These are phyloP conservation scores for Aspergillus viridinutans DNA, from an alignment of 2,329 filamentous ascomycete species.

Conservation along the genomic window DNA sequence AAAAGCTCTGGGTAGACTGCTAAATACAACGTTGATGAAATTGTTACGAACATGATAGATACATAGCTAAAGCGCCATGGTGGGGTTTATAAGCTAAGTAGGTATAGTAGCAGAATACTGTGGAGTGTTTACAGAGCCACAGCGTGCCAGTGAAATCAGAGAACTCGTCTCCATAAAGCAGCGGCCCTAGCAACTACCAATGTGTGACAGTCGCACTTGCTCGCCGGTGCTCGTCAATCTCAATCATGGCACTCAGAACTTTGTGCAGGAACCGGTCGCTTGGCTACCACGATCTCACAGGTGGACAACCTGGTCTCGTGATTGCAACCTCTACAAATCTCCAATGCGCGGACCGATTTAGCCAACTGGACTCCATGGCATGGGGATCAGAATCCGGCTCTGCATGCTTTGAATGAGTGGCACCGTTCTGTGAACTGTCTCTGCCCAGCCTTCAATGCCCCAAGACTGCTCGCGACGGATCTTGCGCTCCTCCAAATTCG, in stretches of 20 bases:
- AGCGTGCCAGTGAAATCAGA: neutral
- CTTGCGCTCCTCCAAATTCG: slow-evolving; percentile 90
- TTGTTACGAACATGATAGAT: neutral
- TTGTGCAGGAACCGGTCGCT: neutral
- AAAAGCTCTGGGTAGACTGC: neutral
- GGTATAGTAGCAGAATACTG: neutral
- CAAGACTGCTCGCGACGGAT: slow-evolving; percentile 89
- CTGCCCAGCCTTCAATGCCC: slow-evolving; percentile 90
- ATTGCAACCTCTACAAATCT: slow-evolving; percentile 3
- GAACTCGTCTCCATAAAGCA: neutral
- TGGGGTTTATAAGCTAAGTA: neutral
- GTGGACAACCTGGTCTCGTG: slow-evolving; percentile 1
- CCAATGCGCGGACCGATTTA: slow-evolving; percentile 38
- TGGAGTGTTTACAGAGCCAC: neutral
- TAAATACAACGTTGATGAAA: neutral
- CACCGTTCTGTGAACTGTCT: slow-evolving; percentile 97
- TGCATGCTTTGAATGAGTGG: slow-evolving; percentile 96
- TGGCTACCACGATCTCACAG: neutral
- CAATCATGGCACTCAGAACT: neutral
- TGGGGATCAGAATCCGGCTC: slow-evolving; percentile 85
- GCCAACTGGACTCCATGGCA: slow-evolving; percentile 93
- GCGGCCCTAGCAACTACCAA: neutral
- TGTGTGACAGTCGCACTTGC: neutral
- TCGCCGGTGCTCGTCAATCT: neutral
- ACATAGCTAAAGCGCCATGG: neutral